Evolutionary conservation across 345 rosid species (phyloP).

Genomic region (Excoecaria agallocha): DNA sequence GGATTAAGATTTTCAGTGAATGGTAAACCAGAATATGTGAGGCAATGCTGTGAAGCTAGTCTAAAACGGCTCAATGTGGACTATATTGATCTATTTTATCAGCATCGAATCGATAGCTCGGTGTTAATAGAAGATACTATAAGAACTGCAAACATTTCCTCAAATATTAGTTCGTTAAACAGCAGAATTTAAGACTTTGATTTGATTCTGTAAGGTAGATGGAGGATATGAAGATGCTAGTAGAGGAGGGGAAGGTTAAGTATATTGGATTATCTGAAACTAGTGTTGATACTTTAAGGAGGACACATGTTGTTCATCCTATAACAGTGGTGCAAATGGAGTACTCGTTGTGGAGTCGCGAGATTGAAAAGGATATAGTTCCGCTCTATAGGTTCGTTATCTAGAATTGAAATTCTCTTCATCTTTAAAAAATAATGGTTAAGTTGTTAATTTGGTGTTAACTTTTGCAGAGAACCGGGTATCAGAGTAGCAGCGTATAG

Average conservation of each 20-base stretch:
- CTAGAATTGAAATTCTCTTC: no score
- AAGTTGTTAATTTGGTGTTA: slow-evolving; percentile 5
- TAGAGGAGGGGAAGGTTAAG: slow-evolving; percentile 20
- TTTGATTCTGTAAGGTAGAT: slow-evolving; percentile 2
- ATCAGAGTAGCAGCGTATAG: slow-evolving; percentile 40
- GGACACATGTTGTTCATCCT: slow-evolving; percentile 27
- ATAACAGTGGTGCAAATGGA: slow-evolving; percentile 21
- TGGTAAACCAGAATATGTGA: slow-evolving; percentile 30
- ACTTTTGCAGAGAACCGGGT: slow-evolving; percentile 31
- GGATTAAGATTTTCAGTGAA: slow-evolving; percentile 8
- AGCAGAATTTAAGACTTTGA: background rate
- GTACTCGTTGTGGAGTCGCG: slow-evolving; percentile 23
- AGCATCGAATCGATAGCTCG: slow-evolving; percentile 26
- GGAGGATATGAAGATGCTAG: slow-evolving; percentile 25
- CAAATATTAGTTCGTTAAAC: background rate
- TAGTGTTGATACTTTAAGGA: slow-evolving; percentile 16
- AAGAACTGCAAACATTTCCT: slow-evolving; percentile 2
- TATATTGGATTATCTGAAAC: slow-evolving; percentile 23
- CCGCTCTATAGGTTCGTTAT: slow-evolving; percentile 12
- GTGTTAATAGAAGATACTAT: slow-evolving; percentile 38
- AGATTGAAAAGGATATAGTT: slow-evolving; percentile 13
- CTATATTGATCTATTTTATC: slow-evolving; percentile 39
- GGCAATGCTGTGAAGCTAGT: slow-evolving; percentile 33
- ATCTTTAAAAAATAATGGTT: no score
- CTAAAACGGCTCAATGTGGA: slow-evolving; percentile 34